phyloP scores from a whole-genome alignment of 163 green algal species.

The Volvox carteri region DNA sequence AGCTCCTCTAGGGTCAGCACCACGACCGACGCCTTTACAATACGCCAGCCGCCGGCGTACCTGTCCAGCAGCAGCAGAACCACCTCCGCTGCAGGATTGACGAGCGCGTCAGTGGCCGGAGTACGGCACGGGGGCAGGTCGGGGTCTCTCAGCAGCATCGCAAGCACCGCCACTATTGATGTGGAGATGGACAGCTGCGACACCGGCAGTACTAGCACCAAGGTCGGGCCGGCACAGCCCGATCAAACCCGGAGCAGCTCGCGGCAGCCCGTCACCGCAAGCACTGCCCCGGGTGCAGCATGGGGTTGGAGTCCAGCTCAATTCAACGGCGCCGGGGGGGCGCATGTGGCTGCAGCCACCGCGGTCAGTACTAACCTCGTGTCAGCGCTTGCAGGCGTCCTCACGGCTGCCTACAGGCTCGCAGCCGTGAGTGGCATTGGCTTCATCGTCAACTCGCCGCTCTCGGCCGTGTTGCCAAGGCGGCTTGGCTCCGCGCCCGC shows the following conservation, averaged over 20 bases:
- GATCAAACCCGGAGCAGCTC: neutral
- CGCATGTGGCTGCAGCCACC: neutral
- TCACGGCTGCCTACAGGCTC: conserved; percentile 34
- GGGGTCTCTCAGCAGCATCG: neutral
- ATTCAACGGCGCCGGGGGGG: neutral
- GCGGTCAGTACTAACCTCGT: conserved; percentile 40
- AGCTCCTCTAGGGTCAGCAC: neutral
- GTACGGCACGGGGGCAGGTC: neutral
- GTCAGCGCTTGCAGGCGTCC: conserved; percentile 19
- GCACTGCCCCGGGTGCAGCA: neutral
- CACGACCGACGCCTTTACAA: neutral
- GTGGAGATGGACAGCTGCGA: conserved; percentile 40
- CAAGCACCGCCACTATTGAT: conserved; percentile 42
- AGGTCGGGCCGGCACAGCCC: too few relatives aligned
- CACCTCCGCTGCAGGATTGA: too few relatives aligned
- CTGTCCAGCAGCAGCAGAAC: neutral
- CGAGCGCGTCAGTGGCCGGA: neutral
- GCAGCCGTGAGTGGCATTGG: conserved; percentile 40
- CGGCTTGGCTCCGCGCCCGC: neutral
- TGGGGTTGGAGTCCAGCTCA: neutral
- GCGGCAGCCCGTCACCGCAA: neutral
- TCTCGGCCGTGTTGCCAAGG: conserved; percentile 27
- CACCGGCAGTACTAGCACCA: neutral
- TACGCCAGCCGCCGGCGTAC: conserved; percentile 22
- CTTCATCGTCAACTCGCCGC: conserved; percentile 53